phyloP scores from a whole-genome alignment of 2,329 filamentous ascomycete species.

The Chaetoscypha palmicola region DNA sequence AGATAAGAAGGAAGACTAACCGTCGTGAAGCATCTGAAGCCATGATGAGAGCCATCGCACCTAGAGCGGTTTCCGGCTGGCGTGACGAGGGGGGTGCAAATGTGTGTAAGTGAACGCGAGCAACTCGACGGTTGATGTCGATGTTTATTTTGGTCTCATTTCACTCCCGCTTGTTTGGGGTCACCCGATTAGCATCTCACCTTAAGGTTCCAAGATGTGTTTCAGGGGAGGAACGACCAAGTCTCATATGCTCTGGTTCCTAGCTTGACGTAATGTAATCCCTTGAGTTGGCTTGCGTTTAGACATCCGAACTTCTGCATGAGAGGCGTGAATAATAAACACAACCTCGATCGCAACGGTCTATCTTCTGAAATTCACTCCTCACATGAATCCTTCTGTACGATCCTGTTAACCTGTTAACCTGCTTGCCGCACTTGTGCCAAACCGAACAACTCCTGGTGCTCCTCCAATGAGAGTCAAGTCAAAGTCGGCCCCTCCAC shows the following conservation, averaged over 20 bases:
- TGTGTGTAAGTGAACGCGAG: neutral
- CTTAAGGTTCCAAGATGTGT: constrained; percentile 12
- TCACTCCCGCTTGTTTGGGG: constrained; percentile 12
- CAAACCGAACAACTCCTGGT: too few relatives aligned
- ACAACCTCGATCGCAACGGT: too few relatives aligned
- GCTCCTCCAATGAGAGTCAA: constrained; percentile 5
- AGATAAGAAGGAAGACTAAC: constrained; percentile 15
- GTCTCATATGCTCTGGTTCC: neutral
- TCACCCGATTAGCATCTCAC: constrained; percentile 12
- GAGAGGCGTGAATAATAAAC: neutral
- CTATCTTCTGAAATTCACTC: too few relatives aligned
- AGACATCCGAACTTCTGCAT: too few relatives aligned
- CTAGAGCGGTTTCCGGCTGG: too few relatives aligned
- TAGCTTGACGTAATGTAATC: constrained; percentile 1
- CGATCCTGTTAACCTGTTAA: neutral
- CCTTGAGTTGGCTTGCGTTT: too few relatives aligned
- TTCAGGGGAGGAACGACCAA: constrained; percentile 3
- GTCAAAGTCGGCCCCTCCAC: neutral
- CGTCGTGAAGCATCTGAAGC: constrained; percentile 26
- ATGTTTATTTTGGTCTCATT: constrained; percentile 9
- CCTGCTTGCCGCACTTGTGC: constrained; percentile 4
- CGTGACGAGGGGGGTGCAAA: too few relatives aligned
- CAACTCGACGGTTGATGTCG: neutral
- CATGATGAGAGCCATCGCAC: constrained; percentile 18
- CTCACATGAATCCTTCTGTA: too few relatives aligned